phyloP scores from a whole-genome alignment of 495 filamentous ascomycete genomes.

The Aspergillus wentii region DNA sequence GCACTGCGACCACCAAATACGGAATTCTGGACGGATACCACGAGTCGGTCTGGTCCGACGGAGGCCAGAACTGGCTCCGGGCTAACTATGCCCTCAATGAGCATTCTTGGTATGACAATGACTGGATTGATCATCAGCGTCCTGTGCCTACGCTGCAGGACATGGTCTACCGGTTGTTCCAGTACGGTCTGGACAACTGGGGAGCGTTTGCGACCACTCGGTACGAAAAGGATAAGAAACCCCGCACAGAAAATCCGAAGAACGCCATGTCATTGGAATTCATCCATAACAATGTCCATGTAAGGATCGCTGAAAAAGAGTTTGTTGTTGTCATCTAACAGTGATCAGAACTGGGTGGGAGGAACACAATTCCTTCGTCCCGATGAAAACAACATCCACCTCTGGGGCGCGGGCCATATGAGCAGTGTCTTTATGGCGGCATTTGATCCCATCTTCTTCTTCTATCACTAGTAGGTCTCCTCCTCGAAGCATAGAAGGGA shows the following conservation, averaged over 20 bases:
- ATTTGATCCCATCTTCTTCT: conserved; percentile 5
- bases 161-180: conserved; percentile 1
- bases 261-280: conserved; percentile 1
- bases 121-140: not conserved
- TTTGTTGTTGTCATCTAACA: not conserved
- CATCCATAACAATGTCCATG: conserved; percentile 7
- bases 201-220: conserved; percentile 1
- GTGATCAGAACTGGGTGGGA: conserved; percentile 4
- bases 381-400: not conserved
- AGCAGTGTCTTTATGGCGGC: not conserved
- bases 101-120: conserved; percentile 1
- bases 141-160: conserved; percentile 4
- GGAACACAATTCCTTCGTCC: conserved; percentile 2
- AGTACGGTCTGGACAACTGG: not conserved
- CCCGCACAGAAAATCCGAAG: not conserved
- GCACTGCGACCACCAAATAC: conserved; percentile 4
- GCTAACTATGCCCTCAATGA: conserved; percentile 3
- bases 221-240: too few relatives aligned
- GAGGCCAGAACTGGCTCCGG: conserved; percentile 5
- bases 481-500: not conserved
- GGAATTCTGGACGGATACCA: conserved; percentile 2
- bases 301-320: not conserved
- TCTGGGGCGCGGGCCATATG: conserved; percentile 7
- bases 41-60: conserved; percentile 2
- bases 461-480: conserved; percentile 1